Evolutionary conservation across 2,329 filamentous ascomycete species (phyloP), one percentile per base, ranked within the genome.

Genomic region (Mycosphaerella arachidis): DNA sequence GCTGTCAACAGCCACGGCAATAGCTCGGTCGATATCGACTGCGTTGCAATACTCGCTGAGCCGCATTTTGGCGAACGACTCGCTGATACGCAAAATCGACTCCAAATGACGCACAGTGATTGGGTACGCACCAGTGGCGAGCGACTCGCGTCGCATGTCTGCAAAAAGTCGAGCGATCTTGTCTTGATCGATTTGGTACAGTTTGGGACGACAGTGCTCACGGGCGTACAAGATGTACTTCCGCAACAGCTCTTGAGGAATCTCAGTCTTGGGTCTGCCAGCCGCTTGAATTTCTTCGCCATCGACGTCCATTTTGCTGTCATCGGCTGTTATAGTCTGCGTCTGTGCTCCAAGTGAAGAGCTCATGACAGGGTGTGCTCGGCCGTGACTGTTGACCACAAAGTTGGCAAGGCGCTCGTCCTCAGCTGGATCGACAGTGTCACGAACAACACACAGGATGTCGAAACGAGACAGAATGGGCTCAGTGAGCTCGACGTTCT

Each of bases 61-160:
- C 13, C 94, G 89, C 94, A 99, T 99, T 72, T 96, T 93, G 76
- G 90, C 95, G 78, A 99, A 99, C 0, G 92, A 80, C 75, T 99
- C 94, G 59, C 87, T 88, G 71, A 96, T 96, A 72, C 94, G 91
- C 79, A 99, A 95, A 71, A 97, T 97, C 63, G 93, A 93, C 82
- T 99, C 94, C 35, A 99, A 81, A 79, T 99, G 94, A 80, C 94
- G 92, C 66, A 97, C 94, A 29, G 94, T 99, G 64, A 99, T 99
- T 4, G 94, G 94, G 75, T 97, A 99, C 24, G 93, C 94, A 24
- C 94, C 94, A 27, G 94, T 99, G 1, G 92, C 92, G 63, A 97
- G 79, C 27, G 88, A 92, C 76, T 99, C 94, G 67, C 92, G 83
- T 68, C 94, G 83, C 93, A 99, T 97, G 72, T 99, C 94, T 30